A percentile compares a stretch with the other conserved stretches of the same genome.
Evolutionary conservation across 2,329 filamentous ascomycete genomes (phyloP).

Genomic region (Hypoxylon sp.): DNA sequence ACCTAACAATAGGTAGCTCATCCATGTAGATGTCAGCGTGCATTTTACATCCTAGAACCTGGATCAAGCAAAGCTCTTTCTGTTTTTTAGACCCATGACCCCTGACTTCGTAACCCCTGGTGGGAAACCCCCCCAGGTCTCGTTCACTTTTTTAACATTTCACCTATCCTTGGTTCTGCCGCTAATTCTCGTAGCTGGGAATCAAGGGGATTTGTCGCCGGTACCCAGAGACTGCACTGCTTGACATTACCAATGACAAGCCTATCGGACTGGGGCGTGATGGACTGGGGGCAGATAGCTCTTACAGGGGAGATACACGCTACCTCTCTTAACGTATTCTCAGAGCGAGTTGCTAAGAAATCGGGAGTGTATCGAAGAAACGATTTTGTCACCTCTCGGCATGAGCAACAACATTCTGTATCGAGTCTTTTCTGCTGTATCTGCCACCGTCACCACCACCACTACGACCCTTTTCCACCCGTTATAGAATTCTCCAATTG

Average conservation of each 20-base stretch:
- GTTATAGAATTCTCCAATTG: constrained; percentile 21
- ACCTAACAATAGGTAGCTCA: too few species aligned
- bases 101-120: constrained; percentile 2
- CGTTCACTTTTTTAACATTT: constrained; percentile 17
- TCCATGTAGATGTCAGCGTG: constrained; percentile 19
- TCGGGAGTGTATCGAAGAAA: too few species aligned
- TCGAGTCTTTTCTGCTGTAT: background rate
- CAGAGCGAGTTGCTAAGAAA: too few species aligned
- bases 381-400: too few species aligned
- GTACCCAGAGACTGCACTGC: too few species aligned
- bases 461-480: constrained; percentile 9
- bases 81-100: constrained; percentile 22
- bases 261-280: constrained; percentile 13
- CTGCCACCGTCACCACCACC: constrained; percentile 4
- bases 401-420: too few species aligned
- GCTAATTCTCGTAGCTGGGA: constrained; percentile 4
- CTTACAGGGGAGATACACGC: too few species aligned
- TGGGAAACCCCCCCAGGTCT: constrained; percentile 12
- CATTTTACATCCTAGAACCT: constrained; percentile 25
- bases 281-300: too few species aligned
- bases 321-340: too few species aligned
- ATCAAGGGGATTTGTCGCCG: constrained; percentile 18
- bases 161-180: too few species aligned
- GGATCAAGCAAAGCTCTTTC: constrained; percentile 2
- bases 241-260: constrained; percentile 22